Conservation (phyloP, 2,329 filamentous ascomycete genomes). For the Neofusicoccum umdonicola region DNA sequence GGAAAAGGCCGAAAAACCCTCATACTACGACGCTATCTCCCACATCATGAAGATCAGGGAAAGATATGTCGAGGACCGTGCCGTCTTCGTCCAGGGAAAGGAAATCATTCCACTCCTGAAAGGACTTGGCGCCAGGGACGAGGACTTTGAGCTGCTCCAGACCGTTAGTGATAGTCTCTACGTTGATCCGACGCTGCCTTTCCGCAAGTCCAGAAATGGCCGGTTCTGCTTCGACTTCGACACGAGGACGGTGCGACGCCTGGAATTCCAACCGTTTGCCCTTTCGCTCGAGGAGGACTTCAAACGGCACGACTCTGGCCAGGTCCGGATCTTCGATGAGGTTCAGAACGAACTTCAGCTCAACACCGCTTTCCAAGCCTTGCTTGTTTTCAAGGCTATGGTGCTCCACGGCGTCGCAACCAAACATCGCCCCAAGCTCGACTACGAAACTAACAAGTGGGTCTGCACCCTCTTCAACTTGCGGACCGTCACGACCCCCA, state of each 20-base stretch:
- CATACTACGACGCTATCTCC: background rate
- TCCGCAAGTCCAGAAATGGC: background rate
- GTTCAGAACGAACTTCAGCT: slow-evolving; percentile 29
- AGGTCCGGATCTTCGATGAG: slow-evolving; percentile 30
- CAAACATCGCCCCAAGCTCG: slow-evolving; percentile 24
- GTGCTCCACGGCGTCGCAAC: slow-evolving; percentile 26
- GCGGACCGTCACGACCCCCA: slow-evolving; percentile 29
- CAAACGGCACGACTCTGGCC: slow-evolving; percentile 31
- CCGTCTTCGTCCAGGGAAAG: background rate
- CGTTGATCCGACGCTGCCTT: background rate
- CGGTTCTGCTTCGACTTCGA: background rate
- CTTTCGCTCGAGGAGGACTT: slow-evolving; percentile 31
- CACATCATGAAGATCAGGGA: background rate
- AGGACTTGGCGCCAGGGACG: background rate
- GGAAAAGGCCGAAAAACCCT: background rate
- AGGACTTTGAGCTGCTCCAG: background rate
- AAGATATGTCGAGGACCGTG: background rate
- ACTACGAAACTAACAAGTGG: slow-evolving; percentile 28
- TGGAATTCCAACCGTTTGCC: slow-evolving; percentile 31
- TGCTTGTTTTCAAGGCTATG: slow-evolving; percentile 32
- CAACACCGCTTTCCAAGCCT: slow-evolving; percentile 32
- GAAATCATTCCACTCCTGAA: background rate
- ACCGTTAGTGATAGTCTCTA: background rate
- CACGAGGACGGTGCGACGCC: slow-evolving; percentile 23
- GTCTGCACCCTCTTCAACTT: slow-evolving; percentile 31